Base-by-base conservation (phyloP, 2,329 filamentous ascomycete species). In the Pseudopyricularia cyperi region DNA sequence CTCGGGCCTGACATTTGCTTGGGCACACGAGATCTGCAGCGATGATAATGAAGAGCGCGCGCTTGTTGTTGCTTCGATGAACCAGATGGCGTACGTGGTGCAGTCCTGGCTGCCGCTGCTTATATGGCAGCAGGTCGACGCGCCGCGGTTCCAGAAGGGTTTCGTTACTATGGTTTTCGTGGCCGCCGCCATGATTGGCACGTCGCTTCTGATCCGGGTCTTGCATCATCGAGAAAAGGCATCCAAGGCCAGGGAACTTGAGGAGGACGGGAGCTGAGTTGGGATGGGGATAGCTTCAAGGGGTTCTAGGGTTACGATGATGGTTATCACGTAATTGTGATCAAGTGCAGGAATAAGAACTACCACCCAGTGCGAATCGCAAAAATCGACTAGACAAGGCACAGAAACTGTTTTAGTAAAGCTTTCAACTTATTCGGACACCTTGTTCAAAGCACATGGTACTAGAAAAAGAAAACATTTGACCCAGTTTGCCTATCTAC, bases 21-120 rank as follows among this genome's bases (percentile, higher is more conserved):
- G 72, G 72, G 71, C 71, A 0, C 69, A 74, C 53, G 73, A 75
- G 58, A 73, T 75, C 42, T 75, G 71, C 58, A 65, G 63, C 35
- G 70, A 68, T 11, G 71, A 75, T 54, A 74, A 81, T 52, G 82
- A 87, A 62, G 82, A 86, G 65, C 69, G 82, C 9, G 81, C 83
- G 5, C 54, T 87, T 4, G 80, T 86, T 0, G 74, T 82, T 1
- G 82, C 72, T 0, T 66, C 71, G 15, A 86, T 86, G 79, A 87
- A 86, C 54, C 75, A 83, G 60, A 75, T 86, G 67, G 82, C 81
- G 0, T 85, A 85, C 54, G 80, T 85, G 9, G 65, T 87, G 44
- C 81, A 86, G 59, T 79, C 82, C 0, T 87, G 82, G 82, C 62
- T 87, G 42, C 83, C 83, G 7, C 70, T 83, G 32, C 61, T 84